A percentile compares a stretch with the other conserved stretches of the same genome.
These are phyloP conservation scores for Aspergillus sp. DNA, from an alignment of 2,329 filamentous ascomycete species.

Conservation along the genomic window DNA sequence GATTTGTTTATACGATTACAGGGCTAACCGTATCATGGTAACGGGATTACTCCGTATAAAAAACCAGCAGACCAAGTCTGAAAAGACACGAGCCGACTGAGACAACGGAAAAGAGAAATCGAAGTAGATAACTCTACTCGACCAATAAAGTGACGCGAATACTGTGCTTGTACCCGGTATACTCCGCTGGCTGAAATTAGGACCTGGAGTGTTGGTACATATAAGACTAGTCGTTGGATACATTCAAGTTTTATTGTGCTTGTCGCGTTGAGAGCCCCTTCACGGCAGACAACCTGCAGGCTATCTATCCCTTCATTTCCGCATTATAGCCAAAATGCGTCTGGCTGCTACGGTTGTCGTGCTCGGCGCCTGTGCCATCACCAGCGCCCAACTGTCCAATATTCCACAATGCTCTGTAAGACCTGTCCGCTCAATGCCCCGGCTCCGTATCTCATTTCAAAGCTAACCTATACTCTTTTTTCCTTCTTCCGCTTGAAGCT, in stretches of 20 bases:
- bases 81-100: neutral
- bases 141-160: neutral
- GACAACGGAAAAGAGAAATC: neutral
- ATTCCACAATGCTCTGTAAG: constrained; percentile 51
- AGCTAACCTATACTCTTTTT: neutral
- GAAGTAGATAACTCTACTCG: neutral
- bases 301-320: neutral
- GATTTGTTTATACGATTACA: neutral
- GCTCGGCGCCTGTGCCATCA: constrained; percentile 45
- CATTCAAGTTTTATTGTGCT: neutral
- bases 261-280: neutral
- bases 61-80: neutral
- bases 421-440: neutral
- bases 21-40: neutral
- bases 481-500: constrained; percentile 26
- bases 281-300: neutral
- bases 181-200: neutral
- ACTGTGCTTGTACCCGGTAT: neutral
- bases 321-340: constrained; percentile 30
- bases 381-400: constrained; percentile 46
- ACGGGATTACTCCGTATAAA: neutral
- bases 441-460: neutral
- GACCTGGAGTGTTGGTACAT: neutral
- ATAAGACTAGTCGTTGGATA: neutral
- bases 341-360: constrained; percentile 33